Percentiles rank a stretch among this genome's conserved stretches.
Evolutionary conservation across 805 yeast species (phyloP).

Genomic region (Kodamaea hsintzibuensis): DNA sequence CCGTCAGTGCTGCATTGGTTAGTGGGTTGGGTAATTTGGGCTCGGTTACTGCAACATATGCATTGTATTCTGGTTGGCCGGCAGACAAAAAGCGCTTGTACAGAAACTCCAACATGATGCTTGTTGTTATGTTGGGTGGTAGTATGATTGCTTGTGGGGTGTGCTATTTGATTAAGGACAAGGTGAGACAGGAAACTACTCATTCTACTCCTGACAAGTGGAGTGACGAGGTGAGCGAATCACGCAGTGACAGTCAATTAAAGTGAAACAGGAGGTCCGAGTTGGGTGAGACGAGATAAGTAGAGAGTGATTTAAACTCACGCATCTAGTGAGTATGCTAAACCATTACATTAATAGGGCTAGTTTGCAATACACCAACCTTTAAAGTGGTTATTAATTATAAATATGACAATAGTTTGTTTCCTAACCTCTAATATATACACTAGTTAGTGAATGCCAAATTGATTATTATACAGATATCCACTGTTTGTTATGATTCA

Average conservation of each 20-base stretch:
- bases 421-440: neutral
- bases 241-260: neutral
- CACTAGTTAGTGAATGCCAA: neutral
- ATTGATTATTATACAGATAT: neutral
- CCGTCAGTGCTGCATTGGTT: slow-evolving; percentile 79
- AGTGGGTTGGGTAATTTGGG: slow-evolving; percentile 88
- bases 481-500: neutral
- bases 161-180: slow-evolving; percentile 33
- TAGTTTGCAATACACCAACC: no score
- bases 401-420: no score
- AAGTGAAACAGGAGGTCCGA: neutral
- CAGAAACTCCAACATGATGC: slow-evolving; percentile 78
- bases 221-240: neutral
- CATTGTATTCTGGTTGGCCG: slow-evolving; percentile 87
- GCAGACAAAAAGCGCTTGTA: slow-evolving; percentile 63
- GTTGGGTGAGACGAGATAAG: no score
- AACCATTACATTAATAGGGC: no score
- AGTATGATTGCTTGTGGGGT: slow-evolving; percentile 54
- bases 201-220: neutral
- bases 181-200: slow-evolving; percentile 1
- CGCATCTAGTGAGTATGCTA: no score
- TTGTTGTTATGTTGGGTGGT: slow-evolving; percentile 73
- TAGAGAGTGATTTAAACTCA: no score
- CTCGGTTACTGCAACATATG: slow-evolving; percentile 82
- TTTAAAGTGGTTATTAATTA: no score